Percentiles rank a stretch among this genome's conserved stretches.
phyloP scores from a whole-genome alignment of 192 early-diverging fungal genomes.

The Coemansia interrupta region DNA sequence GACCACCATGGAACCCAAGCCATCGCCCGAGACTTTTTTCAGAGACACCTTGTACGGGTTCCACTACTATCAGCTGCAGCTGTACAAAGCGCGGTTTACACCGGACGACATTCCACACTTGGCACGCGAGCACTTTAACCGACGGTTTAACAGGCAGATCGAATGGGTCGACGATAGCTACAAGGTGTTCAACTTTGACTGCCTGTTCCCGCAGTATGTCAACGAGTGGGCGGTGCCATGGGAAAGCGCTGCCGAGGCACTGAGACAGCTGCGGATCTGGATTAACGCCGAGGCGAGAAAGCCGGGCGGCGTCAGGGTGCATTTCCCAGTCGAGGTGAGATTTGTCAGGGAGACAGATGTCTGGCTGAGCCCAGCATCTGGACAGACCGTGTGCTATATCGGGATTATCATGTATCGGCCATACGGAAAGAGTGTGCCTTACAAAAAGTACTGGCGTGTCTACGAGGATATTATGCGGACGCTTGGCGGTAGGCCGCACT shows the following conservation, averaged over 20 bases:
- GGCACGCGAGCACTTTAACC: conserved; percentile 57
- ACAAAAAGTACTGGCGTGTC: conserved; percentile 66
- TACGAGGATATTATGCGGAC: conserved; percentile 72
- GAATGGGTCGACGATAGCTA: conserved; percentile 62
- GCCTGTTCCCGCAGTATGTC: conserved; percentile 66
- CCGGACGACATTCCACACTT: conserved; percentile 53
- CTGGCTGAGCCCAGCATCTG: conserved; percentile 69
- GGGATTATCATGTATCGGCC: conserved; percentile 76
- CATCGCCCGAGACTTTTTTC: conserved; percentile 13
- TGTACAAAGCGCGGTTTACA: conserved; percentile 57
- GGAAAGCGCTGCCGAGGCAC: conserved; percentile 55
- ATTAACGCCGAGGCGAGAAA: conserved; percentile 44
- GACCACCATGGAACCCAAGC: conserved; percentile 37
- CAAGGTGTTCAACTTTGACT: conserved; percentile 67
- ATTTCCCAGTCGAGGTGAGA: conserved; percentile 71
- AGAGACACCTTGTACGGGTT: conserved; percentile 34
- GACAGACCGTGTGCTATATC: conserved; percentile 66
- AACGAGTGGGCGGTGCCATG: conserved; percentile 75
- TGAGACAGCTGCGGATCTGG: conserved; percentile 56
- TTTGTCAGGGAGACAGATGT: conserved; percentile 56
- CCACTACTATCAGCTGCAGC: conserved; percentile 54
- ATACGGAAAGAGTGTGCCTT: conserved; percentile 62
- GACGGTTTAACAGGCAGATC: conserved; percentile 46
- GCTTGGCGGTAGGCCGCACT: conserved; percentile 66
- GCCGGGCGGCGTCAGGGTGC: conserved; percentile 54